These are phyloP conservation scores for Fraxinus latifolia DNA, from an alignment of 305 asterid species.

Conservation along the genomic window DNA sequence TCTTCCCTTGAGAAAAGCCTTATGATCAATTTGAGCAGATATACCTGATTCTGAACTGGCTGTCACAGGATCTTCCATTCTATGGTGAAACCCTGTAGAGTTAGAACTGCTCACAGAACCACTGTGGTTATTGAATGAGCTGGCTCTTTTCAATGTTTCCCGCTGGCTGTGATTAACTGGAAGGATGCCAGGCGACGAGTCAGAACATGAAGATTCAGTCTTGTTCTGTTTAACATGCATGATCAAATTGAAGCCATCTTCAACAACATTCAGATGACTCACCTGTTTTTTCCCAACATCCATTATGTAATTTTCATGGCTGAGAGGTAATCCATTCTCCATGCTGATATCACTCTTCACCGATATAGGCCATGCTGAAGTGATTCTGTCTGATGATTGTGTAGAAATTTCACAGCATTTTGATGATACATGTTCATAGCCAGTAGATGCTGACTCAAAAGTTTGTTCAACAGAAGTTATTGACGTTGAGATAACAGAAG, in stretches of 20 bases:
- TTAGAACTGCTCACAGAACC: slow-evolving; percentile 31
- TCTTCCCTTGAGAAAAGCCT: slow-evolving; percentile 25
- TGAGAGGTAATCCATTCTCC: slow-evolving; percentile 23
- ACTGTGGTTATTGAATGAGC: slow-evolving; percentile 29
- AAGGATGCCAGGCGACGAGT: slow-evolving; percentile 29
- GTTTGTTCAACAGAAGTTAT: slow-evolving; percentile 27
- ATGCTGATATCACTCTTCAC: slow-evolving; percentile 43
- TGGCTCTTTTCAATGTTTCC: slow-evolving; percentile 36
- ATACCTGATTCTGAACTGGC: slow-evolving; percentile 35
- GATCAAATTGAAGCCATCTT: slow-evolving; percentile 16
- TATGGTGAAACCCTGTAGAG: slow-evolving; percentile 26
- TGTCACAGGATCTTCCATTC: slow-evolving; percentile 36
- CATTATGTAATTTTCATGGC: slow-evolving; percentile 22
- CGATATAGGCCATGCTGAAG: slow-evolving; percentile 18
- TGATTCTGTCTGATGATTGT: slow-evolving; percentile 31
- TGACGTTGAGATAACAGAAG: slow-evolving; percentile 21
- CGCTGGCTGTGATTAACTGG: slow-evolving; percentile 32
- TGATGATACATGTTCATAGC: slow-evolving; percentile 27
- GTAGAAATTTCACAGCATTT: slow-evolving; percentile 26
- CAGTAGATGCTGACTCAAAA: slow-evolving; percentile 26
- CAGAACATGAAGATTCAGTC: slow-evolving; percentile 60
- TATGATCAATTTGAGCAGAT: slow-evolving; percentile 34
- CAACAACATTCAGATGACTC: slow-evolving; percentile 11
- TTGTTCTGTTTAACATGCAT: slow-evolving; percentile 27
- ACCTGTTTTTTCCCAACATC: slow-evolving; percentile 5